A percentile compares a stretch with the other conserved stretches of the same genome.
These are phyloP conservation scores for Penicillium sclerotigenum DNA, from an alignment of 2,329 filamentous ascomycete species.

Conservation along the genomic window DNA sequence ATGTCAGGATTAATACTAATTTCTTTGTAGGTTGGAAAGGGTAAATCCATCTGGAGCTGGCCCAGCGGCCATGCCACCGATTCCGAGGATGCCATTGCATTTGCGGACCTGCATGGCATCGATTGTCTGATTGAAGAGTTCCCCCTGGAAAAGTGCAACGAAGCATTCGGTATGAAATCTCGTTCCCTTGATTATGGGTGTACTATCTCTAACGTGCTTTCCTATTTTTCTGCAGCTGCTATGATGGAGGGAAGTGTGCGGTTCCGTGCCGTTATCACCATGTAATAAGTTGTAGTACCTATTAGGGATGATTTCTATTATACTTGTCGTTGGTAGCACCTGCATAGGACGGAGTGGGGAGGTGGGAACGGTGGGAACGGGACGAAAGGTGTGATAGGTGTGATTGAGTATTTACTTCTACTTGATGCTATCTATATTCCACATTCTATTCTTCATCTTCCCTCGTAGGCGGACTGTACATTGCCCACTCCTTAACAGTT, in stretches of 20 bases:
- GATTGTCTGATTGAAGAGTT: constrained; percentile 55
- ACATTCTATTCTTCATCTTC: neutral
- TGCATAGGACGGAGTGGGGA: neutral
- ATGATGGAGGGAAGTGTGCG: neutral
- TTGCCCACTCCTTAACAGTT: neutral
- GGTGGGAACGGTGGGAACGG: no score
- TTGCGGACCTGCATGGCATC: constrained; percentile 46
- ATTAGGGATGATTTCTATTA: neutral
- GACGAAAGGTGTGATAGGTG: neutral
- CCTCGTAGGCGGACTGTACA: neutral
- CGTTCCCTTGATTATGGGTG: neutral
- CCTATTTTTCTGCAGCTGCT: neutral
- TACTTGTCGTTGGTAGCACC: neutral
- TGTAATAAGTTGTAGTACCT: neutral
- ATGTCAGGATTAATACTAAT: neutral
- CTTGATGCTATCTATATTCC: neutral
- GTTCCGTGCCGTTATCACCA: neutral
- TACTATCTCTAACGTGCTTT: neutral
- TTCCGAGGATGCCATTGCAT: constrained; percentile 50
- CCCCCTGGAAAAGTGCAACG: constrained; percentile 24
- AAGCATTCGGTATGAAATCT: neutral
- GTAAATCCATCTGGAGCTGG: constrained; percentile 35
- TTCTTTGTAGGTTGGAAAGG: neutral
- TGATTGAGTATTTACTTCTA: neutral
- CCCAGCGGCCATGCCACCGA: constrained; percentile 53